Evolutionary conservation across 139 green algal genomes (phyloP).

Genomic region (Trebouxia sp.): DNA sequence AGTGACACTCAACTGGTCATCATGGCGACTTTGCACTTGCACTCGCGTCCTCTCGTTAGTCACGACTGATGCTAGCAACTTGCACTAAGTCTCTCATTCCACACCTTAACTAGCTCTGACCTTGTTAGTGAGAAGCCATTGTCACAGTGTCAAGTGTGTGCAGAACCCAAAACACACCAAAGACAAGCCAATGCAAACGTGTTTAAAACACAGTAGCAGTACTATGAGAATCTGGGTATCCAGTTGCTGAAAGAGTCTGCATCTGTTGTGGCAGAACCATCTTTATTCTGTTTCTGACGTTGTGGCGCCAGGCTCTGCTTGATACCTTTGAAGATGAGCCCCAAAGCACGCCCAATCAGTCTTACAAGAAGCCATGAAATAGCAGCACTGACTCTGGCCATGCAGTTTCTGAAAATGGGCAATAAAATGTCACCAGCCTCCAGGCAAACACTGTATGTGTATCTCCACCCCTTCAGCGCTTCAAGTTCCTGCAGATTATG

Average conservation of each 20-base stretch:
- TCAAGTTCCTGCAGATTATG: constrained; percentile 32
- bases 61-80: too few species aligned
- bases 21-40: too few species aligned
- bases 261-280: neutral
- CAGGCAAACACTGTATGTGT: constrained; percentile 36
- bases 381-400: constrained; percentile 22
- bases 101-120: too few species aligned
- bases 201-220: neutral
- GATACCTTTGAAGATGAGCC: constrained; percentile 54
- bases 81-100: too few species aligned
- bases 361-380: constrained; percentile 54
- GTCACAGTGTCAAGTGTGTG: too few species aligned
- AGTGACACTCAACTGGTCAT: too few species aligned
- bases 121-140: too few species aligned
- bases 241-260: neutral
- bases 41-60: too few species aligned
- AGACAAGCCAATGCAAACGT: neutral
- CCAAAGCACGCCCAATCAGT: constrained; percentile 56
- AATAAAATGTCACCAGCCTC: constrained; percentile 44
- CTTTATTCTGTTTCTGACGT: neutral
- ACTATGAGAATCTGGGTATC: neutral
- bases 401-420: constrained; percentile 41
- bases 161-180: too few species aligned
- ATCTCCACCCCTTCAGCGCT: constrained; percentile 28
- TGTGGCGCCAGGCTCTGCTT: constrained; percentile 37